Evolutionary conservation across 768 basidiomycete species (phyloP).

Genomic region (Tremella yokohamensis): DNA sequence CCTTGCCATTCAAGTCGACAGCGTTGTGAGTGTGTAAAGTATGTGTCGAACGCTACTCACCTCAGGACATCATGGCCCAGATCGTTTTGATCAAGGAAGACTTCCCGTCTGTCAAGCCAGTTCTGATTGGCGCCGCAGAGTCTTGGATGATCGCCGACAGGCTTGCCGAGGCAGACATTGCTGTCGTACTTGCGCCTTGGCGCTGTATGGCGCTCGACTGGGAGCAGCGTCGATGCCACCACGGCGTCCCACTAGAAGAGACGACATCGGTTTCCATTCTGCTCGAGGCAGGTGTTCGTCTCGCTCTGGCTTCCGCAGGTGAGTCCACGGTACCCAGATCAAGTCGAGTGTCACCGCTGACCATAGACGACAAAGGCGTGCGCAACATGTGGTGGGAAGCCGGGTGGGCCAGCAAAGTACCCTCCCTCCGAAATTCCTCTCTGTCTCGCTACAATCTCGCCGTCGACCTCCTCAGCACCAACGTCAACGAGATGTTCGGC

Average conservation of each 20-base stretch:
- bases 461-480: background rate
- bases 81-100: background rate
- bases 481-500: background rate
- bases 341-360: background rate
- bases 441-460: background rate
- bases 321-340: background rate
- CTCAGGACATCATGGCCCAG: background rate
- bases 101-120: background rate
- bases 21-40: background rate
- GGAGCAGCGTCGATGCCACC: background rate
- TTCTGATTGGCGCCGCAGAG: background rate
- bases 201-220: constrained; percentile 3
- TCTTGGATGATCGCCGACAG: background rate
- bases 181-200: constrained; percentile 1
- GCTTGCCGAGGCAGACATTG: background rate
- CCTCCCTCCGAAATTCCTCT: background rate
- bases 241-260: background rate
- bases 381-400: constrained; percentile 1
- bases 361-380: background rate
- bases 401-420: background rate
- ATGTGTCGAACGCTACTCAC: background rate
- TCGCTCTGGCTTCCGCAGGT: constrained; percentile 1
- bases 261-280: background rate
- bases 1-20: background rate
- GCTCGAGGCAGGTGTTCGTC: background rate